A percentile compares a stretch with the other conserved stretches of the same genome.
Evolutionary conservation across 257 asterid species (phyloP).

Genomic region (Marsdenia floribunda): DNA sequence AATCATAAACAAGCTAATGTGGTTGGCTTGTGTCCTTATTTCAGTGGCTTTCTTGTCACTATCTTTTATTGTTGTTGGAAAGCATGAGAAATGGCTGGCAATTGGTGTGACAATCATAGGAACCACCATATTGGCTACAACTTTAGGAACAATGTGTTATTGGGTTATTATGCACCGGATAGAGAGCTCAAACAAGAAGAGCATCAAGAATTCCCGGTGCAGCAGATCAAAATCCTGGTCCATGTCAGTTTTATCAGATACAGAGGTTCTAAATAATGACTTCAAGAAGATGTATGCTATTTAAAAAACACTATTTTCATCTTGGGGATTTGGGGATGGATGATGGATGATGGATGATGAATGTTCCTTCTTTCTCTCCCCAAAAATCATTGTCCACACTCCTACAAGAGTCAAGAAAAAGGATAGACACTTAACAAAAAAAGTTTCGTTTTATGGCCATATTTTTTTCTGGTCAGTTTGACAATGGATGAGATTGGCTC

Average conservation of each 20-base stretch:
- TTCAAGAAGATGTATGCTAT: constrained; percentile 81
- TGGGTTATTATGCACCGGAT: constrained; percentile 50
- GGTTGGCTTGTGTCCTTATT: constrained; percentile 46
- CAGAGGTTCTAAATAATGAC: constrained; percentile 55
- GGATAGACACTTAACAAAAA: neutral
- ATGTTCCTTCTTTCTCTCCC: neutral
- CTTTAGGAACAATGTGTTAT: constrained; percentile 45
- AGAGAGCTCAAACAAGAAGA: constrained; percentile 28
- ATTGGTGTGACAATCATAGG: constrained; percentile 48
- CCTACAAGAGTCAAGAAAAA: neutral
- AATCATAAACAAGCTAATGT: constrained; percentile 47
- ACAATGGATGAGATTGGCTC: constrained; percentile 1
- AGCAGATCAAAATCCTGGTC: constrained; percentile 45
- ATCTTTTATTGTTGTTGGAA: constrained; percentile 39
- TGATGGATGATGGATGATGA: neutral
- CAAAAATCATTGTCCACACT: constrained; percentile 13
- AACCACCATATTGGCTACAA: constrained; percentile 39
- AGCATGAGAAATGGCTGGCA: constrained; percentile 38
- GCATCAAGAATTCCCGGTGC: constrained; percentile 29
- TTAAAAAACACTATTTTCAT: constrained; percentile 21
- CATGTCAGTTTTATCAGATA: constrained; percentile 41
- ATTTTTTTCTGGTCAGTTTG: neutral
- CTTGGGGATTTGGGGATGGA: neutral
- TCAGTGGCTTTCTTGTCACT: constrained; percentile 45
- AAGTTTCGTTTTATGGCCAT: neutral